phyloP scores from a whole-genome alignment of 148 eudicot species.

The Oxyria digyna region DNA sequence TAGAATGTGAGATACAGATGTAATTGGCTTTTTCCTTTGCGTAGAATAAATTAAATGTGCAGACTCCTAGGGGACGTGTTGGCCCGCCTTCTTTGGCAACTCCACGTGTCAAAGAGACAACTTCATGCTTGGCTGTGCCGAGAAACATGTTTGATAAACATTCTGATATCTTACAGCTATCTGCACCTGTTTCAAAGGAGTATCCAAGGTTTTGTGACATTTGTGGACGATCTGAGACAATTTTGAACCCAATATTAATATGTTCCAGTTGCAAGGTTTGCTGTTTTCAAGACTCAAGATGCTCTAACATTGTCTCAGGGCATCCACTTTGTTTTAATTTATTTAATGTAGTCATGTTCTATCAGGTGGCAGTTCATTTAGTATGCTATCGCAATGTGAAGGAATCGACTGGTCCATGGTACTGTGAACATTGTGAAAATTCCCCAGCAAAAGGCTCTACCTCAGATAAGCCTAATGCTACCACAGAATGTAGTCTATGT shows the following conservation, averaged over 20 bases:
- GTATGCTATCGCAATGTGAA: constrained; percentile 78
- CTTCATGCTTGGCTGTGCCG: constrained; percentile 38
- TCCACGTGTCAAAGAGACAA: constrained; percentile 49
- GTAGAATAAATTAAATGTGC: constrained; percentile 41
- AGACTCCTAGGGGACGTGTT: constrained; percentile 31
- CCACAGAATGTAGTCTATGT: constrained; percentile 74
- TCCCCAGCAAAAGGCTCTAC: constrained; percentile 35
- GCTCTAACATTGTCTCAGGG: not conserved
- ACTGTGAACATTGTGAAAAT: constrained; percentile 84
- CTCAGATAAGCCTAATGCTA: constrained; percentile 35
- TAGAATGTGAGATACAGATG: not conserved
- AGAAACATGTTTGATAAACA: constrained; percentile 36
- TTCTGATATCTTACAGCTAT: constrained; percentile 30
- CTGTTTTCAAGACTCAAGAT: not conserved
- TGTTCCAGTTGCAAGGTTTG: constrained; percentile 89
- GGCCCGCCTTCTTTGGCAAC: constrained; percentile 27
- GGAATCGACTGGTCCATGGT: constrained; percentile 86
- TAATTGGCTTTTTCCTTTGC: not conserved
- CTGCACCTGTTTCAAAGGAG: constrained; percentile 38
- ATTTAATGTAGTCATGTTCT: constrained; percentile 3
- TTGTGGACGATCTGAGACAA: constrained; percentile 70
- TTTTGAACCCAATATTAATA: constrained; percentile 62
- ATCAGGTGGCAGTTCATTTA: constrained; percentile 86
- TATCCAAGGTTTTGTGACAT: constrained; percentile 62
- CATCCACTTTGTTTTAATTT: not conserved